Base-by-base conservation (phyloP, 2,329 filamentous ascomycete species). In the Pseudogymnoascus sp. region DNA sequence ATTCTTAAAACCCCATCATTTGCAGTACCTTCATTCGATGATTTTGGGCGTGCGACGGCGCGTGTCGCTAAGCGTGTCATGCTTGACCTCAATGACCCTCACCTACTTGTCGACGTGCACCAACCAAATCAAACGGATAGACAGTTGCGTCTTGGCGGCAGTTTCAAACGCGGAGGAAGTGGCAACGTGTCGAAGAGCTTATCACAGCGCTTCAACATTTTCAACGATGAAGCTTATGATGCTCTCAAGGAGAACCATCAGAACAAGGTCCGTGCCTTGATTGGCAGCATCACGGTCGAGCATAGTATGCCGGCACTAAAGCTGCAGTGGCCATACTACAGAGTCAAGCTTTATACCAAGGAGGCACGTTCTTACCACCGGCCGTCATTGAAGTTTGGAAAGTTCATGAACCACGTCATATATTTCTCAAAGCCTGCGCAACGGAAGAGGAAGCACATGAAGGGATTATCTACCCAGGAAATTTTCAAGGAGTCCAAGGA, bases 181-280 rank as follows among this genome's bases (percentile, higher is more conserved):
- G 85, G 87, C 14, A 88, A 86, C 62, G 78, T 92, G 45, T 86
- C 87, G 2, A 89, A 88, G 63, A 87, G 90, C 64, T 83, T 96
- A 37, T 85, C 85, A 39, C 85, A 89, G 69, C 88, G 93, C 45
- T 99, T 96, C 81, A 98, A 98, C 73, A 90, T 96, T 65, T 96
- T 93, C 31, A 98, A 98, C 68, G 95, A 99, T 72, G 90, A 95
- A 65, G 93, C 93, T 1, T 99, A 99, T 75, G 93, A 98, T 73
- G 86, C 92, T 66, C 84, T 99, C 48, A 98, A 98, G 77, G 92
- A 96, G 76, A 98, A 97, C 73, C 93, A 96, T 73, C 92, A 96
- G 77, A 92, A 91, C 81, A 98, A 96, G 77, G 90, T 99, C 66
- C 87, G 95, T 69, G 95, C 92, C 62, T 96, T 92, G 1, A 85